These are phyloP conservation scores for Berkeleyomyces rouxiae DNA, from an alignment of 2,329 filamentous ascomycete species.

Conservation along the genomic window DNA sequence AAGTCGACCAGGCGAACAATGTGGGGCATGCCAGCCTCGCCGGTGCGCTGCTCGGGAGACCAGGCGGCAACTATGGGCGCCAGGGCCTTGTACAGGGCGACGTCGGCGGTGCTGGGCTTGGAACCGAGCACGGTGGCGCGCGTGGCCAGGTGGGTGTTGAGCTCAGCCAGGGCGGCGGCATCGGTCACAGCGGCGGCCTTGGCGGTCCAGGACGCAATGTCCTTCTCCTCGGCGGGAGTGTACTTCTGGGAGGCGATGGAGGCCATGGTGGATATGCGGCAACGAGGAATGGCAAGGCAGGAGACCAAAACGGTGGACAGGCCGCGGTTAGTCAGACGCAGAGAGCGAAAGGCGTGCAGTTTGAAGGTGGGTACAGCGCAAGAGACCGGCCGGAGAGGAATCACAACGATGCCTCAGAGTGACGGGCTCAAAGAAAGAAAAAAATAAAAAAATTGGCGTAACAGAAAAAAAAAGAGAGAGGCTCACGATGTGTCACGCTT, in stretches of 20 bases:
- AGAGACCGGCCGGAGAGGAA: constrained; percentile 29
- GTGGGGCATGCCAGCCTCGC: constrained; percentile 75
- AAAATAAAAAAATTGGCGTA: neutral
- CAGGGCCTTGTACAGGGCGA: constrained; percentile 65
- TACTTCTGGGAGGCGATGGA: constrained; percentile 53
- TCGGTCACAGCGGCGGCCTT: constrained; percentile 29
- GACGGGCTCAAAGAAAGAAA: neutral
- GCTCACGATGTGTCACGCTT: constrained; percentile 10
- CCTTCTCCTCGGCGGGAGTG: constrained; percentile 61
- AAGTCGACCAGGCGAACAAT: constrained; percentile 87
- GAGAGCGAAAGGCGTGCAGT: constrained; percentile 28
- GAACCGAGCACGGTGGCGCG: constrained; percentile 77
- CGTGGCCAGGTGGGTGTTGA: constrained; percentile 76
- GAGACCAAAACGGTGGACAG: constrained; percentile 21
- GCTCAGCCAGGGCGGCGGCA: constrained; percentile 50
- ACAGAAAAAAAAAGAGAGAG: neutral
- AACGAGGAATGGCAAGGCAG: constrained; percentile 17
- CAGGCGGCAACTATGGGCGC: constrained; percentile 63
- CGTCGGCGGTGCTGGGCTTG: constrained; percentile 78
- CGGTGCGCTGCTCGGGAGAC: constrained; percentile 74
- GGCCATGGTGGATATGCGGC: constrained; percentile 37
- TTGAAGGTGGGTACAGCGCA: constrained; percentile 20
- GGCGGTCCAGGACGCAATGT: constrained; percentile 79
- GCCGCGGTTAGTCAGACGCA: constrained; percentile 21
- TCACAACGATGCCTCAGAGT: constrained; percentile 18